Base-by-base conservation (phyloP, 192 early-diverging fungal species). In the Mortierella alpina region DNA sequence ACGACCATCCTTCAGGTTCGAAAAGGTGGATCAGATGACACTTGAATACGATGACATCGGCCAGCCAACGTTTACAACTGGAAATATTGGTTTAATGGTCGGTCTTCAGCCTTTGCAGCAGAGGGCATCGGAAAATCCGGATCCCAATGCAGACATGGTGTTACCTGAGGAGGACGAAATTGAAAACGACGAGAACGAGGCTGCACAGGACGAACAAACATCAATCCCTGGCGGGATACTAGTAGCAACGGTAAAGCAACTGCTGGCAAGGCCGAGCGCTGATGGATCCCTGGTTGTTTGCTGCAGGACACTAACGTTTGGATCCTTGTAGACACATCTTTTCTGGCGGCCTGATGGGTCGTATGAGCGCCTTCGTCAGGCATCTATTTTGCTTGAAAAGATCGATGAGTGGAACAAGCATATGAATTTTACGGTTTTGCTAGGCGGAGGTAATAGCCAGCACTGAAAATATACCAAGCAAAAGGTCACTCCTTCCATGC, bases 341-440 rank as follows among this genome's bases (percentile, higher is more conserved):
- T 80, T 80, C 63, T 80, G 77, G 77, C 67, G 77, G 63, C 77
- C 77, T 6, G 77, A 80, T 68, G 77, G 77, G 31, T 80, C 77
- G 10, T 80, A 80, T 63, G 77, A 80, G 41, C 77, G 77, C 8
- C 77, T 80, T 23, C 77, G 77, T 12, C 77, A 80, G 44, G 77
- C 77, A 7, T 68, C 77, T 11, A 72, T 80, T 22, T 53, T 80
- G 40, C 59, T 72, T 52, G 66, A 80, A 10, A 80, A 72, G 55
- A 48, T 80, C 48, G 60, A 68, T 10, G 77, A 80, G 49, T 80
- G 77, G 69, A 80, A 80, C 39, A 23, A 72, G 54, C 17, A 68
- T 3, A 42, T 68, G 15, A 68, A 80, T 20, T 80, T 52, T 47
- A 80, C 77, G 2, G 70, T 80, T 17, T 48, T 80, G 6, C 63